Evolutionary conservation across 331 rosid species (phyloP).

Genomic region (Acacia pycnantha): DNA sequence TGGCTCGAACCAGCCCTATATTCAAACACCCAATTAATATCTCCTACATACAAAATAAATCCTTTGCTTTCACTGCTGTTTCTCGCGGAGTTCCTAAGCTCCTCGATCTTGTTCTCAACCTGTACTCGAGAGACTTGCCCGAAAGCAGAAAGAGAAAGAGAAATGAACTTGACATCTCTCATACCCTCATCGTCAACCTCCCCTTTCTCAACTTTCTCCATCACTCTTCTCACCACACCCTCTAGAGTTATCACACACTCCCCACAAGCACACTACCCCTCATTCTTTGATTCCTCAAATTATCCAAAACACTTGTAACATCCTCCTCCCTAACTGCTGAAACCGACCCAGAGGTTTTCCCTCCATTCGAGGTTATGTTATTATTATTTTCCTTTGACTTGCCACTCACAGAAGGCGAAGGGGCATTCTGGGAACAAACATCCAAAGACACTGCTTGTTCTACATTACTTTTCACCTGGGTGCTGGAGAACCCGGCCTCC

Average conservation of each 20-base stretch:
- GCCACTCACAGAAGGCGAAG: slow-evolving; percentile 23
- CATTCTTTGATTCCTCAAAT: slow-evolving; percentile 45
- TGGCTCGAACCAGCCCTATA: slow-evolving; percentile 36
- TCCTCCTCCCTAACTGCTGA: slow-evolving; percentile 52
- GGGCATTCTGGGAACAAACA: slow-evolving; percentile 54
- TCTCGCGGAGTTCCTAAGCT: slow-evolving; percentile 47
- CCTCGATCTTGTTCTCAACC: slow-evolving; percentile 72
- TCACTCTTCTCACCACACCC: slow-evolving; percentile 63
- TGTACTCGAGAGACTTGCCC: slow-evolving; percentile 54
- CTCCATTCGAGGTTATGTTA: slow-evolving; percentile 9
- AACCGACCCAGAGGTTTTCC: slow-evolving; percentile 34
- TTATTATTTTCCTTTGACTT: slow-evolving; percentile 49
- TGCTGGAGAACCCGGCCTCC: slow-evolving; percentile 87
- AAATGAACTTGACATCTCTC: slow-evolving; percentile 56
- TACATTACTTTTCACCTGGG: slow-evolving; percentile 88
- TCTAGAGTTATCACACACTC: slow-evolving; percentile 62
- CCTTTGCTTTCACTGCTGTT: slow-evolving; percentile 46
- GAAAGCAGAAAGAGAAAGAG: slow-evolving; percentile 58
- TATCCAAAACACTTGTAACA: slow-evolving; percentile 55
- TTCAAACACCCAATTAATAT: slow-evolving; percentile 71
- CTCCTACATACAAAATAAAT: slow-evolving; percentile 80
- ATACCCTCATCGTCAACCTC: slow-evolving; percentile 65
- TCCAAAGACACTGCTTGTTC: slow-evolving; percentile 87
- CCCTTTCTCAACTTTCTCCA: slow-evolving; percentile 61
- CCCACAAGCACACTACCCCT: slow-evolving; percentile 70